Conservation (phyloP, 164 flowering plant species). For the Chloranthus sessilifolius region DNA sequence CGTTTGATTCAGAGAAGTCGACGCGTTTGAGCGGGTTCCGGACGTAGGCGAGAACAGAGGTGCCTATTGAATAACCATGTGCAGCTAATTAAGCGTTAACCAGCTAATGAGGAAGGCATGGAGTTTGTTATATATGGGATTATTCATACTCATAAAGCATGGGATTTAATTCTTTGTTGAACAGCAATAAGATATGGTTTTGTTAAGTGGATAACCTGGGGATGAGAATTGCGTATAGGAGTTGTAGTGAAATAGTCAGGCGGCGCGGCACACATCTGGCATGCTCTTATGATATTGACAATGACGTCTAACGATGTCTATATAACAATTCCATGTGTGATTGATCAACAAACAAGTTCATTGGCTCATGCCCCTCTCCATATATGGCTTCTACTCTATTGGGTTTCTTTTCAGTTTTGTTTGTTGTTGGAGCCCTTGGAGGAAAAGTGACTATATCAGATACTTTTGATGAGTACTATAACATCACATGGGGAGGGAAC, state of each 20-base stretch:
- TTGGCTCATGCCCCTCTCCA: too few relatives aligned
- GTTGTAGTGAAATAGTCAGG: background rate
- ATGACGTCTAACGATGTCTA: background rate
- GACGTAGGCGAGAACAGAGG: too few relatives aligned
- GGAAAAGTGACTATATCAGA: background rate
- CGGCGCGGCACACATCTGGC: background rate
- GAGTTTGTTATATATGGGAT: too few relatives aligned
- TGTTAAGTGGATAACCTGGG: conserved; percentile 11
- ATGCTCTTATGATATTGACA: background rate
- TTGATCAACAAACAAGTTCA: background rate
- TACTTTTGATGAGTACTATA: conserved; percentile 32
- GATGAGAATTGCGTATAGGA: conserved; percentile 10
- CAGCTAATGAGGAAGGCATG: background rate
- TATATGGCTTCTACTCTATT: conserved; percentile 6
- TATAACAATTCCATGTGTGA: background rate
- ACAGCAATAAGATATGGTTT: background rate
- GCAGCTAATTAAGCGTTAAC: background rate
- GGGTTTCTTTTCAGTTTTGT: conserved; percentile 3
- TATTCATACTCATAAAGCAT: too few relatives aligned
- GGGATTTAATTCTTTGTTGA: too few relatives aligned
- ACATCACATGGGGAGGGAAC: conserved; percentile 34
- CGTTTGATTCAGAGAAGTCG: too few relatives aligned
- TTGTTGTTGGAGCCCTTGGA: conserved; percentile 8
- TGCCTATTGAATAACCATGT: background rate
- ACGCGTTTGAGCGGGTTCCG: too few relatives aligned